Base-by-base conservation (phyloP, 208 protist genomes). In the Trypanosoma mega region DNA sequence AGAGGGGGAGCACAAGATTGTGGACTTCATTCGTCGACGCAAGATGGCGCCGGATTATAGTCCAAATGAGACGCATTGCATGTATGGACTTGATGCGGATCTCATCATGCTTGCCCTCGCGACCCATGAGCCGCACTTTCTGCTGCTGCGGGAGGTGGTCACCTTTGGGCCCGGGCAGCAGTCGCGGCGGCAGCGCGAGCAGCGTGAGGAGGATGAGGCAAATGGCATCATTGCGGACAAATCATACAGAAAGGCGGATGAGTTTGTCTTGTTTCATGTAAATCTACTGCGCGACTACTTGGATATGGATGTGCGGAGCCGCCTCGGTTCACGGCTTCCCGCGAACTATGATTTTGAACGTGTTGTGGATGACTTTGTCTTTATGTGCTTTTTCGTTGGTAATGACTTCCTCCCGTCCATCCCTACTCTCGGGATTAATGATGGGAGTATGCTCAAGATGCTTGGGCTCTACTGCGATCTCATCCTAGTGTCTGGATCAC, bases 1-100 rank as follows among this genome's bases (percentile, higher is more conserved):
- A 2, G 98, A 99, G 85, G 98, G 98, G 23, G 98, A 99, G 84
- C 98, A 99, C 78, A 99, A 99, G 79, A 99, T 99, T 63, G 98
- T 99, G 61, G 94, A 99, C 47, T 99, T 97, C 73, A 99, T 99
- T 62, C 90, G 99, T 45, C 68, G 78, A 36, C 84, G 94, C 49
- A 97, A 98, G 79, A 81, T 82, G 67, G 67, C 89, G 68, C 83
- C 85, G 1, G 88, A 75, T 14, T 99, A 99, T 79, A 77, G 97
- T 64, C 82, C 97, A 6, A 95, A 98, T 76, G 87, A 88, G 61
- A 85, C 83, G 12, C 98, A 99, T 83, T 99, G 96, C 73, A 83
- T 99, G 63, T 99, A 99, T 84, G 98, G 98, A 26, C 82, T 99
- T 9, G 98, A 99, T 72, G 98, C 98, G 2, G 98, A 99, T 80